A percentile compares a stretch with the other conserved stretches of the same genome.
These are phyloP conservation scores for Aquilaria sinensis DNA, from an alignment of 345 rosid species.

Conservation along the genomic window DNA sequence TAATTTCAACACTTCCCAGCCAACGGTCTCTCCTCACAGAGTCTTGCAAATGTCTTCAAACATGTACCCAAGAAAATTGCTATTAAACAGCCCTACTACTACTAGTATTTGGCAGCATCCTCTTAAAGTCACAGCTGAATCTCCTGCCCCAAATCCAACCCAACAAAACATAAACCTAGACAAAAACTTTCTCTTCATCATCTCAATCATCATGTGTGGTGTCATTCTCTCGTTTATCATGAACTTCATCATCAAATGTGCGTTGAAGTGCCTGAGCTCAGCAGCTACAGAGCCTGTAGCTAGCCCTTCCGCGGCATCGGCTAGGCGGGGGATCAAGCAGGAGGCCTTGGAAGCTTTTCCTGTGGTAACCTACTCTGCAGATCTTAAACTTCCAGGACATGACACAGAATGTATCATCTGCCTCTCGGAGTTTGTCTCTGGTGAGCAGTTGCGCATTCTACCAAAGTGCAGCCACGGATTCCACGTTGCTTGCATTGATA, in stretches of 20 bases:
- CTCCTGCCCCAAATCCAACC: constrained; percentile 20
- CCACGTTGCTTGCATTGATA: constrained; percentile 56
- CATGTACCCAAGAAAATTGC: constrained; percentile 28
- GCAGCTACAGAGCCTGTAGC: constrained; percentile 21
- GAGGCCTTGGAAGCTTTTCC: constrained; percentile 44
- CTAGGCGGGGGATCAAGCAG: constrained; percentile 33
- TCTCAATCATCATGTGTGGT: constrained; percentile 46
- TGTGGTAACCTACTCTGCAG: constrained; percentile 31
- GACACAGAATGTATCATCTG: constrained; percentile 55
- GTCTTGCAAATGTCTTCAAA: constrained; percentile 12
- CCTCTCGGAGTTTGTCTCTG: constrained; percentile 34
- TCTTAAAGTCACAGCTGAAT: constrained; percentile 8
- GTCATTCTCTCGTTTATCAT: constrained; percentile 39
- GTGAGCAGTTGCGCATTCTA: constrained; percentile 42
- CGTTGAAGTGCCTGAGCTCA: constrained; percentile 27
- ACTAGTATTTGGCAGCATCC: too few relatives aligned
- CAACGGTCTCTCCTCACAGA: constrained; percentile 17
- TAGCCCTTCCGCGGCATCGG: constrained; percentile 13
- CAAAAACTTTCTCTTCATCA: constrained; percentile 35
- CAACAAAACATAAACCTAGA: constrained; percentile 20
- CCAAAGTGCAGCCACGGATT: constrained; percentile 71
- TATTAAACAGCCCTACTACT: constrained; percentile 8
- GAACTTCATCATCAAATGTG: constrained; percentile 42
- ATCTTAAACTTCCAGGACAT: constrained; percentile 30
- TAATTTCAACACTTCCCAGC: constrained; percentile 16